These are phyloP conservation scores for Neophaeococcomyces mojaviensis DNA, from an alignment of 2,329 filamentous ascomycete genomes.

Conservation along the genomic window DNA sequence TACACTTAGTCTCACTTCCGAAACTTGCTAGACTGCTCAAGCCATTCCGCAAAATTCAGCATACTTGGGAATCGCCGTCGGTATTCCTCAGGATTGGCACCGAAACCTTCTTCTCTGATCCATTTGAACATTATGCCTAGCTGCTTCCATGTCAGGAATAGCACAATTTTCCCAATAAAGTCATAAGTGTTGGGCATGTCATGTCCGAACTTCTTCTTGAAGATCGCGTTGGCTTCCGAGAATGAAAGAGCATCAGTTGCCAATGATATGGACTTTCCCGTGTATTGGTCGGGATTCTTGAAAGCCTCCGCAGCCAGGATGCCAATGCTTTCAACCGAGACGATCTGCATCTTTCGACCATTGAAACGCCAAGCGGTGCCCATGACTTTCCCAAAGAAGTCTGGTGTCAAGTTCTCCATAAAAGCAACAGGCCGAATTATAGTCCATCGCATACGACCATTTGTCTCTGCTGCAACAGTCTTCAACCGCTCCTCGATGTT, in stretches of 20 bases:
- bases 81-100: slow-evolving; percentile 36
- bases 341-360: slow-evolving; percentile 36
- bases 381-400: slow-evolving; percentile 20
- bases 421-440: slow-evolving; percentile 24
- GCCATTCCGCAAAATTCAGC: slow-evolving; percentile 41
- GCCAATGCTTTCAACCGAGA: slow-evolving; percentile 39
- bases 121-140: slow-evolving; percentile 42
- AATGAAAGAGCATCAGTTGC: slow-evolving; percentile 41
- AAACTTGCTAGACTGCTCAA: slow-evolving; percentile 28
- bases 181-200: slow-evolving; percentile 30
- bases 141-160: slow-evolving; percentile 36
- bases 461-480: slow-evolving; percentile 28
- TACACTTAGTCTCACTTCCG: no score
- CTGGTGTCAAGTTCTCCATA: slow-evolving; percentile 22
- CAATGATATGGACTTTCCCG: slow-evolving; percentile 34
- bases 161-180: slow-evolving; percentile 33
- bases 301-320: slow-evolving; percentile 42
- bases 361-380: slow-evolving; percentile 23
- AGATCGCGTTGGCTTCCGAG: slow-evolving; percentile 27
- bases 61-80: slow-evolving; percentile 37
- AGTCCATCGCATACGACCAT: slow-evolving; percentile 20
- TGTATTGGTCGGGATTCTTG: slow-evolving; percentile 33
- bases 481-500: slow-evolving; percentile 23
- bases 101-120: slow-evolving; percentile 43
- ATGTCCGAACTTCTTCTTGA: slow-evolving; percentile 24